A percentile compares a stretch with the other conserved stretches of the same genome.
Conservation (phyloP, 2,329 filamentous ascomycete species). For the Apiospora marii region DNA sequence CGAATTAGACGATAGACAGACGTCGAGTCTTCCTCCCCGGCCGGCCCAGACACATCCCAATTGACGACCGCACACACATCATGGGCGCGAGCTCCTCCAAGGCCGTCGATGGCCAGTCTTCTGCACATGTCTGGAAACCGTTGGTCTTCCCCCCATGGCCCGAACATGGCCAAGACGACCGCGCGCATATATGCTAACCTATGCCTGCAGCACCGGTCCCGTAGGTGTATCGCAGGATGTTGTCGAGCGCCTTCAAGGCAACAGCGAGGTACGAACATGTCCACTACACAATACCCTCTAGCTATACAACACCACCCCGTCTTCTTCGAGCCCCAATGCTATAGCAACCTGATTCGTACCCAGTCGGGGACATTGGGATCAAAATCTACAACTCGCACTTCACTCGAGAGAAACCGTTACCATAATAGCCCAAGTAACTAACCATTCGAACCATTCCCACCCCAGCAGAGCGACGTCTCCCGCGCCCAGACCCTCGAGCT, state of each 20-base stretch:
- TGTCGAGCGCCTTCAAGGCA: constrained; percentile 83
- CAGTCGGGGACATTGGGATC: not conserved
- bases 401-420: constrained; percentile 23
- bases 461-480: constrained; percentile 80
- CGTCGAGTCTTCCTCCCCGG: not conserved
- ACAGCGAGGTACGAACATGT: constrained; percentile 73
- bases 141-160: constrained; percentile 45
- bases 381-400: not conserved
- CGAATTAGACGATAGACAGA: constrained; percentile 5
- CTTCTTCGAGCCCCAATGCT: not conserved
- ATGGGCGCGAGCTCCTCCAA: constrained; percentile 68
- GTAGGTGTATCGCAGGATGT: constrained; percentile 78
- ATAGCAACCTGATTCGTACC: not conserved
- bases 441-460: not conserved
- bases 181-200: constrained; percentile 24
- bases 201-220: constrained; percentile 49
- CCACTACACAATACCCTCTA: not conserved
- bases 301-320: not conserved
- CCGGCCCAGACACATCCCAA: constrained; percentile 25
- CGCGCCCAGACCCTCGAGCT: constrained; percentile 85
- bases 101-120: constrained; percentile 49
- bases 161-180: not conserved
- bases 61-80: constrained; percentile 45
- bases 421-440: constrained; percentile 3
- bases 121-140: constrained; percentile 62